Percentiles rank a stretch among this genome's conserved stretches.
These are phyloP conservation scores for Delphinella strobiligena DNA, from an alignment of 2,329 filamentous ascomycete genomes.

Conservation along the genomic window DNA sequence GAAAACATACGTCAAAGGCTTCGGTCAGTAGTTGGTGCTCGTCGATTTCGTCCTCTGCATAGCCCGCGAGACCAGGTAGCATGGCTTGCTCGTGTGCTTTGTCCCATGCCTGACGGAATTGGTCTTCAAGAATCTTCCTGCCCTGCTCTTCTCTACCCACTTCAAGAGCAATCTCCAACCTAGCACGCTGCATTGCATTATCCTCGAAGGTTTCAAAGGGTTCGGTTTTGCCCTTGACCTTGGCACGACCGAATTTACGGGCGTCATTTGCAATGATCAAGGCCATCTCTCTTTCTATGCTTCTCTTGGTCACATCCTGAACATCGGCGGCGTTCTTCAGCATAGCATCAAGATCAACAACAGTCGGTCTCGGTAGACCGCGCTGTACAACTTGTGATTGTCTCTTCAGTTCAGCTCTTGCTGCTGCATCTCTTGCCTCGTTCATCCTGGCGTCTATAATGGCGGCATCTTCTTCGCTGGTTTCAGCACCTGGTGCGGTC, in stretches of 20 bases:
- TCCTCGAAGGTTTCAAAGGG: constrained; percentile 58
- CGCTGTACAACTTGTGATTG: constrained; percentile 88
- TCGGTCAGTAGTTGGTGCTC: constrained; percentile 53
- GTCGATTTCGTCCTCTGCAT: constrained; percentile 64
- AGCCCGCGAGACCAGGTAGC: constrained; percentile 72
- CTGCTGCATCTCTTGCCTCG: constrained; percentile 48
- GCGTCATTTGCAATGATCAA: constrained; percentile 75
- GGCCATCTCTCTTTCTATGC: constrained; percentile 68
- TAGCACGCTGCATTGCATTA: constrained; percentile 58
- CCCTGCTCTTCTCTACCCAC: constrained; percentile 35
- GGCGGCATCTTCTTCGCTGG: constrained; percentile 55
- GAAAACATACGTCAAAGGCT: constrained; percentile 57
- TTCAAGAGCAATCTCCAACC: constrained; percentile 64
- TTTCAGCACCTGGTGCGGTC: constrained; percentile 33
- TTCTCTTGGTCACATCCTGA: constrained; percentile 50
- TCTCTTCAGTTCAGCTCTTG: constrained; percentile 60
- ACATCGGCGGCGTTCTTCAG: constrained; percentile 50
- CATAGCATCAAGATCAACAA: constrained; percentile 59
- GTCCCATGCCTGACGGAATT: constrained; percentile 41
- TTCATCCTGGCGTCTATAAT: constrained; percentile 63
- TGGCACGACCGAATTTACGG: constrained; percentile 56
- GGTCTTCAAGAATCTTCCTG: constrained; percentile 34
- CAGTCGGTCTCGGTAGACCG: constrained; percentile 62
- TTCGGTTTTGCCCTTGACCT: constrained; percentile 49
- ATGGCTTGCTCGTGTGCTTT: constrained; percentile 33